These are phyloP conservation scores for Trametes cingulata DNA, from an alignment of 768 basidiomycete species.

Conservation along the genomic window DNA sequence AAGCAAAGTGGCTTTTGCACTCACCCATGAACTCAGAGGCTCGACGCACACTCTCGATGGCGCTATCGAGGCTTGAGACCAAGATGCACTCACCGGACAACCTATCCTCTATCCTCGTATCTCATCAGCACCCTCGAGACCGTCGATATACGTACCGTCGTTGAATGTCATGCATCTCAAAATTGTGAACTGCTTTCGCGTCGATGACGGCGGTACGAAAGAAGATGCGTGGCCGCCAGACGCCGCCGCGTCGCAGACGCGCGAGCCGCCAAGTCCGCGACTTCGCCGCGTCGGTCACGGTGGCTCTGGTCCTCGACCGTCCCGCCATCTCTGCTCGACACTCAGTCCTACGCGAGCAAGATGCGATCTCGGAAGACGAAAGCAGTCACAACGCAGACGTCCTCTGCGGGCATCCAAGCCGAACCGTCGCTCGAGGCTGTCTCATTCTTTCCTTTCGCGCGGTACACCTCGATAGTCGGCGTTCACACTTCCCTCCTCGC, in stretches of 20 bases:
- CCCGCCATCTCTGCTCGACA: background rate
- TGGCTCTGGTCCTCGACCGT: background rate
- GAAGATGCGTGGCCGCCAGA: background rate
- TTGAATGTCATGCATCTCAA: no score
- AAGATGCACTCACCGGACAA: no score
- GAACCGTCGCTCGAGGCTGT: background rate
- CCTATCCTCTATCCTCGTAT: no score
- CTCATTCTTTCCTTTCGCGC: slow-evolving; percentile 49
- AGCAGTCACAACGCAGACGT: background rate
- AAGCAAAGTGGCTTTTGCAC: no score
- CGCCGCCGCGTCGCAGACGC: background rate
- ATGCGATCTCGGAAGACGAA: slow-evolving; percentile 17
- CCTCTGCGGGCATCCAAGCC: background rate
- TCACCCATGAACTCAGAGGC: no score
- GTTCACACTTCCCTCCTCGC: slow-evolving; percentile 66
- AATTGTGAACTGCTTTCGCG: no score
- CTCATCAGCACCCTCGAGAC: no score
- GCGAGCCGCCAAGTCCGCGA: background rate
- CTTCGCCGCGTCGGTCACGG: background rate
- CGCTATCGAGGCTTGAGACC: no score
- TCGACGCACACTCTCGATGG: no score
- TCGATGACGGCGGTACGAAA: background rate
- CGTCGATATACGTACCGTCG: no score
- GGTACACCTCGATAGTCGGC: slow-evolving; percentile 66
- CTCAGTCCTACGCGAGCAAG: background rate